These are phyloP conservation scores for Neoascochyta sp. DNA, from an alignment of 2,329 filamentous ascomycete genomes.

Conservation along the genomic window DNA sequence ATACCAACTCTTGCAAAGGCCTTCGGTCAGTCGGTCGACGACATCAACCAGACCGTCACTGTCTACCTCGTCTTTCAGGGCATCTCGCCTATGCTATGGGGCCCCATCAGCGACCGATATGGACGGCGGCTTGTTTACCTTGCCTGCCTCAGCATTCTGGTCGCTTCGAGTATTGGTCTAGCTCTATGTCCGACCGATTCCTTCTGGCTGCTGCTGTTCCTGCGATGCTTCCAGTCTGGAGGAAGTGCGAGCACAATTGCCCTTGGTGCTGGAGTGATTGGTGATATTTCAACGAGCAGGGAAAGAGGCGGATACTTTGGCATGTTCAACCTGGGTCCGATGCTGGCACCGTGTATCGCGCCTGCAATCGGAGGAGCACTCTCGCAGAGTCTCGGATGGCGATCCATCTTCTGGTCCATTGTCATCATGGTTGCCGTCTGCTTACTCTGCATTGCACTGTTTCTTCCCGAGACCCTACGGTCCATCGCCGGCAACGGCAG, in stretches of 20 bases:
- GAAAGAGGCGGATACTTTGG: conserved; percentile 72
- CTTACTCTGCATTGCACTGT: conserved; percentile 32
- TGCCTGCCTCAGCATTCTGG: conserved; percentile 35
- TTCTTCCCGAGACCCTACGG: conserved; percentile 43
- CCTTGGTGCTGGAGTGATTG: conserved; percentile 66
- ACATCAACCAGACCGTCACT: conserved; percentile 51
- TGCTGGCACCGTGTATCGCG: conserved; percentile 28
- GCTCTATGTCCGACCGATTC: conserved; percentile 31
- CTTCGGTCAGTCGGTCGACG: conserved; percentile 41
- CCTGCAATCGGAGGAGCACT: conserved; percentile 35
- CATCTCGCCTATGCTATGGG: conserved; percentile 51
- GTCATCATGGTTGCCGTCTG: conserved; percentile 40
- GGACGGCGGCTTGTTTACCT: conserved; percentile 52
- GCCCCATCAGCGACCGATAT: conserved; percentile 49
- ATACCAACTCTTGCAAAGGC: conserved; percentile 33
- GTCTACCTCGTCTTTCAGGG: conserved; percentile 50
- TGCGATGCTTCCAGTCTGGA: conserved; percentile 37
- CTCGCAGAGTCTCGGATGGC: conserved; percentile 35
- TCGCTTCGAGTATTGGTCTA: conserved; percentile 33
- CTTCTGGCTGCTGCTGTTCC: conserved; percentile 33
- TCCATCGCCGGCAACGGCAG: conserved; percentile 42
- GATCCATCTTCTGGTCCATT: conserved; percentile 39
- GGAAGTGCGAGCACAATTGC: conserved; percentile 46
- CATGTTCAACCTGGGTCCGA: conserved; percentile 55
- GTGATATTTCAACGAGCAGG: conserved; percentile 64